Percentiles rank a stretch among this genome's conserved stretches.
Evolutionary conservation across 805 yeast genomes (phyloP).

Genomic region (Lachancea kluyveri): DNA sequence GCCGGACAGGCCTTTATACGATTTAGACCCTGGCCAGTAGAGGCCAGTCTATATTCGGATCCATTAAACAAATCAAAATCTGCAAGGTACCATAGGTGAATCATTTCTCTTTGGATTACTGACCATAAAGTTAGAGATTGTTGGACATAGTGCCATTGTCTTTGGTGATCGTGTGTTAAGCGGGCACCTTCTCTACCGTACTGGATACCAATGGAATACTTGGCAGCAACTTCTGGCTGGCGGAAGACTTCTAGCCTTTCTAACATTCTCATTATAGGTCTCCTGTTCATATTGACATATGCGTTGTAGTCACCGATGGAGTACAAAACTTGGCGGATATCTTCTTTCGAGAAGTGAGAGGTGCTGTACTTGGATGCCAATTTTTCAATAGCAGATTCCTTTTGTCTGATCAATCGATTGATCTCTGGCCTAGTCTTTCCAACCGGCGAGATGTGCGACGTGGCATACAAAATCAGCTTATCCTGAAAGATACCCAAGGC

Average conservation of each 20-base stretch:
- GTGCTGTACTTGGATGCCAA: constrained; percentile 44
- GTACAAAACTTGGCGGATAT: constrained; percentile 63
- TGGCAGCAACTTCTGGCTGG: constrained; percentile 34
- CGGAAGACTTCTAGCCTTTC: constrained; percentile 44
- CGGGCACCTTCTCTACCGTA: constrained; percentile 66
- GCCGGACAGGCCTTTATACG: constrained; percentile 70
- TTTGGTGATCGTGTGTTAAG: constrained; percentile 63
- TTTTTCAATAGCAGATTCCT: constrained; percentile 63
- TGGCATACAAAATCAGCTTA: constrained; percentile 53
- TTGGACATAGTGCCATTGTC: constrained; percentile 67
- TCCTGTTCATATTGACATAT: constrained; percentile 59
- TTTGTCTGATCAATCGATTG: constrained; percentile 52
- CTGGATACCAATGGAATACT: constrained; percentile 53
- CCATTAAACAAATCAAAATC: constrained; percentile 64
- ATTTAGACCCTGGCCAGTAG: constrained; percentile 79
- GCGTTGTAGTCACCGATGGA: constrained; percentile 78
- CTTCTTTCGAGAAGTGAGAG: constrained; percentile 46
- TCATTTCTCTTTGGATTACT: constrained; percentile 70
- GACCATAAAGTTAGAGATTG: constrained; percentile 76
- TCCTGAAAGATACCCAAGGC: constrained; percentile 48
- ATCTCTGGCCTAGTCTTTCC: constrained; percentile 49
- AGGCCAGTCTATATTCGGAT: constrained; percentile 47
- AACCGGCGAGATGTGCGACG: constrained; percentile 57
- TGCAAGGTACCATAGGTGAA: constrained; percentile 68
- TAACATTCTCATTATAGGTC: constrained; percentile 61